Evolutionary conservation across 139 green algal genomes (phyloP), one percentile per base, ranked within the genome.

Genomic region (Ettlia oleoabundans): DNA sequence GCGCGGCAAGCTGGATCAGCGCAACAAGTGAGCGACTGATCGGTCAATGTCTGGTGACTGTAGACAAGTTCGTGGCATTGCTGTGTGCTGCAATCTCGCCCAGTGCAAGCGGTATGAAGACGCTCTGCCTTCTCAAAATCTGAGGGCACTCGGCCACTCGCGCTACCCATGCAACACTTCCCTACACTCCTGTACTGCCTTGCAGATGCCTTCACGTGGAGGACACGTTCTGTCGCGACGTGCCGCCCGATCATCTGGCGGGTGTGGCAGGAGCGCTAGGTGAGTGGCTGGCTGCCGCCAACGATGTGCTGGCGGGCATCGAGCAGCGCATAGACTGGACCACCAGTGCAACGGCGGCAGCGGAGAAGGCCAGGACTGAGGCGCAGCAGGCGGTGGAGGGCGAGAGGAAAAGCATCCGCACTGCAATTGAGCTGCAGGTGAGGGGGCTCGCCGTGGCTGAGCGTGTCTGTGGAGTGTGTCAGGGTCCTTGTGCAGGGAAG

Each of bases 1-100:
- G 3, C 76, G 58, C 2, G 95, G 94, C n/a, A 93, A 91, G 89
- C 88, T 98, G 58, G 94, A 98, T 87, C 94, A 97, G 82, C 83
- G 76, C 69, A 67, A 84, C 76, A 76, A 65, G 52, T 90, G 80
- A 78, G 70, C 8, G n/a, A n/a, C n/a, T n/a, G n/a, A n/a, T n/a
- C n/a, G n/a, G n/a, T n/a, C n/a, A n/a, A n/a, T n/a, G n/a, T n/a
- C n/a, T n/a, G n/a, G n/a, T n/a, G n/a, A n/a, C n/a, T n/a, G n/a
- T n/a, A n/a, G n/a, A n/a, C n/a, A n/a, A 68, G 53, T 24, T 26
- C 24, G 22, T 18, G 33, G 2, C 38, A 4, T 21, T 35, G 38
- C 18, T 32, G 55, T 9, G 55, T 15, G 47, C 47, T 58, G 47
- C 10, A 58, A 15, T 58, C 13, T 10, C 15, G 47, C 47, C 47